Evolutionary conservation across 108 stramenopile species (phyloP), one percentile per base, ranked within the genome.

Genomic region (Cyclotella atomus): DNA sequence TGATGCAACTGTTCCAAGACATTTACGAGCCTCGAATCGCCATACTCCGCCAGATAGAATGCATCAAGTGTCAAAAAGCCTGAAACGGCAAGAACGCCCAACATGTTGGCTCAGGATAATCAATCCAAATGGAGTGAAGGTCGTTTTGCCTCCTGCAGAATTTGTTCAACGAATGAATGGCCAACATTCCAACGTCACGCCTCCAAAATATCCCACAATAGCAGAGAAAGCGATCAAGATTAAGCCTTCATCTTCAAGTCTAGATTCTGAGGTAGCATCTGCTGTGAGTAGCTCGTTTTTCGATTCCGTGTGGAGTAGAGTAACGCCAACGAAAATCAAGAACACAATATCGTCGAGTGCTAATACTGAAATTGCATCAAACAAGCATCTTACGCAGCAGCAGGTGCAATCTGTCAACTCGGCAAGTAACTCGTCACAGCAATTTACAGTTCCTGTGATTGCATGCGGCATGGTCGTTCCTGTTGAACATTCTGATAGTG

Each of bases 21-120:
- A 28, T 24, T 36, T 32, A 24, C 64, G 12, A 20, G 16, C 64
- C 0, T 20, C 57, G 12, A 33, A 56, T 41, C 68, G 63, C 1
- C 24, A 16, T 36, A 54, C 45, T 47, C 54, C 63, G 23, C 21
- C 64, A n/a, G 60, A 54, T 20, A 29, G 56, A 64, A 59, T 59
- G n/a, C n/a, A n/a, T 45, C 25, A 47, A 49, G 14, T 41, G 53
- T 12, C 27, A 29, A 33, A 17, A 27, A 52, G 25, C 23, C 5
- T 54, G 62, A 84, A 54, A 76, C 67, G 55, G 33, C 44, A n/a
- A n/a, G 65, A 23, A 25, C 62, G 23, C n/a, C 41, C 72, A 36
- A 62, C 75, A 12, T 38, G 83, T 54, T 95, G 88, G 86, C 47
- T 92, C 29, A 80, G 94, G 57, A 70, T 95, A 16, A 55, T 75